phyloP scores from a whole-genome alignment of 1,139 yeast species.

The Hemisphaericaspora xylofermentans region DNA sequence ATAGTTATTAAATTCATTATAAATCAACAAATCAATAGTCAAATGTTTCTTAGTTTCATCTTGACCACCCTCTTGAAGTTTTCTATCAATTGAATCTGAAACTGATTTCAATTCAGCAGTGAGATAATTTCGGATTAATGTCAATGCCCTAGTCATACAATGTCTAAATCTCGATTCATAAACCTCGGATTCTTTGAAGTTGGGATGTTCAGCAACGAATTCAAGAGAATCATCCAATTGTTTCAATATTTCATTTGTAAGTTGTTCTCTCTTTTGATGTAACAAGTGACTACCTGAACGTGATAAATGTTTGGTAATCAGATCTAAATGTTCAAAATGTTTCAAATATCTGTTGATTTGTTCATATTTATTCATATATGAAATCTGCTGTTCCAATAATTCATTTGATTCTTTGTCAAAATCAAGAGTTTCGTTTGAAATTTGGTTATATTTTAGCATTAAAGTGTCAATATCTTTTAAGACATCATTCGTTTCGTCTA shows the following conservation, averaged over 20 bases:
- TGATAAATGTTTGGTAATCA: slow-evolving; percentile 66
- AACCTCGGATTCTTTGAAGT: slow-evolving; percentile 67
- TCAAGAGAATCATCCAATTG: slow-evolving; percentile 57
- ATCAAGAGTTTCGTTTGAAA: slow-evolving; percentile 58
- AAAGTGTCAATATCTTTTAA: slow-evolving; percentile 43
- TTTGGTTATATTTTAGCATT: slow-evolving; percentile 52
- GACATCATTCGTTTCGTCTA: slow-evolving; percentile 42
- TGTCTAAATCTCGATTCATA: slow-evolving; percentile 77
- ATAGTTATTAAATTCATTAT: slow-evolving; percentile 51
- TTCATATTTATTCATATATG: slow-evolving; percentile 42
- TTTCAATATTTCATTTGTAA: slow-evolving; percentile 39
- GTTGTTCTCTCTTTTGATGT: slow-evolving; percentile 15
- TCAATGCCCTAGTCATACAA: slow-evolving; percentile 79
- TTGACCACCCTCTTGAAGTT: slow-evolving; percentile 37
- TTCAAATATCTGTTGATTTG: slow-evolving; percentile 54
- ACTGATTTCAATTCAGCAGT: slow-evolving; percentile 46
- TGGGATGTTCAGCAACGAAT: slow-evolving; percentile 37
- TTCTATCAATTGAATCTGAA: slow-evolving; percentile 35
- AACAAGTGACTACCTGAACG: slow-evolving; percentile 70
- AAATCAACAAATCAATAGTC: slow-evolving; percentile 35
- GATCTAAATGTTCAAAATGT: slow-evolving; percentile 69
- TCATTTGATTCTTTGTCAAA: slow-evolving; percentile 60
- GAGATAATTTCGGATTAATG: slow-evolving; percentile 70
- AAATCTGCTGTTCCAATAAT: slow-evolving; percentile 51
- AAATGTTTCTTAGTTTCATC: slow-evolving; percentile 19